Base-by-base conservation (phyloP, 2,329 filamentous ascomycete genomes). In the Zymoseptoria brevis region DNA sequence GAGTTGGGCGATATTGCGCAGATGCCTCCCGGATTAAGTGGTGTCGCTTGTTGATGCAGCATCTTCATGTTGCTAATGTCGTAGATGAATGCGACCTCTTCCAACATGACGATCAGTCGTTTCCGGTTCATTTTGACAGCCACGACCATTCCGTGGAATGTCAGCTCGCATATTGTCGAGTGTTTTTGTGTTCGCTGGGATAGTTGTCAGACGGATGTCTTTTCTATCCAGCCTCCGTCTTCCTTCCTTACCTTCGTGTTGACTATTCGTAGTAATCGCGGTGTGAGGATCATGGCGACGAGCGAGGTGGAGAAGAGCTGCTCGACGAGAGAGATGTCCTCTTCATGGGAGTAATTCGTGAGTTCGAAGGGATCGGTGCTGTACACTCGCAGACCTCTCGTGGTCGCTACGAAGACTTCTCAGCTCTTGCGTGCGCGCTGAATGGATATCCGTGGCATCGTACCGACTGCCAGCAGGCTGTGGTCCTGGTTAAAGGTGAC, bases 401-500 rank as follows among this genome's bases (percentile, higher is more conserved):
- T 90, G 62, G 94, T 97, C 62, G 90, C 90, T 94, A 63, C 55
- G 50, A 57, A 29, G 19, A 49, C 50, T 19, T 26, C 54, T 59
- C 57, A 62, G 60, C 26, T 48, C 59, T 24, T 55, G 35, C 48
- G 22, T 45, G 26, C 9, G 22, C 55, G 57, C 54, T 53, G 59
- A 50, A 54, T 50, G 53, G 55, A 45, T 49, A n/a, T 16, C 35
- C 22, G 48, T 24, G 21, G 53, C 57, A 52, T 35, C 87, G 72
- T 80, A 91, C 90, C 93, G 68, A 99, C 92, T 78, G 93, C 93
- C 65, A 99, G 82, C 75, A 93, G 93, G 82, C 89, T 96, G 79
- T 96, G 91, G 80, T 99, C 94, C 80, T 99, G 94, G 77, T 99
- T 99, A 77, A 97, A 99, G 50, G 93, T 96, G 70, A 99, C 90